phyloP scores from a whole-genome alignment of 73 alveolate genomes.

The Paramecium primaurelia region DNA sequence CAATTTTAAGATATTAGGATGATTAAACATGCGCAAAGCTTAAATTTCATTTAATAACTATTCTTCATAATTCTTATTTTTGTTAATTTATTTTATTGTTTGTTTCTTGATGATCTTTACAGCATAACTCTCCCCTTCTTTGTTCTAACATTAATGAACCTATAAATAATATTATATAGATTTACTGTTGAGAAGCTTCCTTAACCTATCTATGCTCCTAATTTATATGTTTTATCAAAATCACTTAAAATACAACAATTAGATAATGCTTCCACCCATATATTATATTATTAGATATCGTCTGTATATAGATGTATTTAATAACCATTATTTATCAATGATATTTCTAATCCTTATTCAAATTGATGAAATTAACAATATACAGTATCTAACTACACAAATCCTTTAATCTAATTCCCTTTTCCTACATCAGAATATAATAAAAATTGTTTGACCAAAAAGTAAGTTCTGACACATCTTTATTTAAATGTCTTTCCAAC shows the following conservation, averaged over 20 bases:
- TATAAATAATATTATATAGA: background rate
- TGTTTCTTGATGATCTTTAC: background rate
- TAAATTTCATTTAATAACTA: background rate
- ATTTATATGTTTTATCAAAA: conserved; percentile 3
- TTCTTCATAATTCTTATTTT: conserved; percentile 8
- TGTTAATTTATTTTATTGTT: background rate
- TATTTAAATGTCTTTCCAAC: conserved; percentile 12
- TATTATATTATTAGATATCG: background rate
- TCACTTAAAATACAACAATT: background rate
- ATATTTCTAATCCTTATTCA: background rate
- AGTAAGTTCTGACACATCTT: conserved; percentile 42
- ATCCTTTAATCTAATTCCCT: background rate
- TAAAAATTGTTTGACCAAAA: conserved; percentile 4
- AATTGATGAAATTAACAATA: background rate
- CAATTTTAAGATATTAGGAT: background rate
- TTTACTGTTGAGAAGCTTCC: conserved; percentile 40
- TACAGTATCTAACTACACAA: conserved; percentile 4
- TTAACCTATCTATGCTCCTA: background rate
- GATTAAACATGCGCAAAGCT: background rate
- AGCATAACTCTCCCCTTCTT: background rate
- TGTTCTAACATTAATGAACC: conserved; percentile 14
- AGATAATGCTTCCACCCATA: conserved; percentile 40
- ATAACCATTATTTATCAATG: background rate
- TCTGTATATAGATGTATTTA: background rate
- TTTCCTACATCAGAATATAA: conserved; percentile 15